Evolutionary conservation across 1,284 basidiomycete species (phyloP), one percentile per base, ranked within the genome.

Genomic region (Boletus mariae): DNA sequence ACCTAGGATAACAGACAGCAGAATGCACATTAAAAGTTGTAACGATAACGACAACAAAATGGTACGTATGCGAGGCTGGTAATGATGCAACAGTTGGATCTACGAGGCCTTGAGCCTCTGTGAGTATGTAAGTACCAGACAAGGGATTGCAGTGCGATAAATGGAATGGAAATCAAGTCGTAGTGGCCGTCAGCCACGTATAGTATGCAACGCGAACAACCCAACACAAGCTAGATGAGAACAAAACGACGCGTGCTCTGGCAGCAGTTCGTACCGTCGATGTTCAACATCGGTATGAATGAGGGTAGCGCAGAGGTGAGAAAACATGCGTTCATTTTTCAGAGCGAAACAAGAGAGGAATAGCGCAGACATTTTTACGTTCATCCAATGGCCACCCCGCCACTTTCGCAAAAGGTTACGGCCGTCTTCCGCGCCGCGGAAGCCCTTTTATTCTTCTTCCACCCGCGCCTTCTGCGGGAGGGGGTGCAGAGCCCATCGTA

Each of bases 401-500:
- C 59, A 47, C 17, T 35, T 45, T 54, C 32, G 45, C 26, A 32
- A 47, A 52, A 23, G 38, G 38, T 10, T 40, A 40, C 38, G 45
- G 44, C 20, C 44, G 34, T 66, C 43, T 57, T 44, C 67, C 68
- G 5, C 67, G 70, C 47, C 65, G 78, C 26, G 83, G 83, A 55
- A 85, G 68, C 51, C 77, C 80, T 69, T 79, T 81, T 38, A 83
- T 77, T 50, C 72, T 73, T 42, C 83, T 73, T 13, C 58, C 59
- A 44, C 72, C 73, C 47, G 68, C 55, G 44, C 64, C 61, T 31
- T 70, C 64, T n/a, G 65, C 57, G 6, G 70, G 62, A 5, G 69
- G 59, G 12, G 81, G 75, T 11, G 75, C 73, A 31, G 81, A 69
- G 25, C 82, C 82, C 56, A 84, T 83, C 7, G 80, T 84, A 57